Evolutionary conservation across 2,329 filamentous ascomycete species (phyloP), one percentile per base, ranked within the genome.

Genomic region (Neocucurbitaria cava): DNA sequence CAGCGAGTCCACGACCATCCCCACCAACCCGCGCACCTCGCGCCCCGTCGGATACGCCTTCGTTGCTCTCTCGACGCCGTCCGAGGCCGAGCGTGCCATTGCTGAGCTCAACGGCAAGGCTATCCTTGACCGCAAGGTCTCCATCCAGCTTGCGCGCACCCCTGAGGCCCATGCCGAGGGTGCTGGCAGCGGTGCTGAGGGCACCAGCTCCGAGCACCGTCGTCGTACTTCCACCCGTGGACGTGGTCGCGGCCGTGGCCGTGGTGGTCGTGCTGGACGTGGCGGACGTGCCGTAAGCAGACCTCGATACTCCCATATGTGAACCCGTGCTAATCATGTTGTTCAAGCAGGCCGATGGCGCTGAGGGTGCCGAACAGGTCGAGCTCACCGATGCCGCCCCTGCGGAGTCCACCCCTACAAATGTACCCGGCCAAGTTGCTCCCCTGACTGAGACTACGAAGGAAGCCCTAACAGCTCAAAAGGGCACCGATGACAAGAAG

Each of bases 11-110:
- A 94, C 94, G 79, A 98, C 95, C 71, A 99, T 99, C 81, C 95
- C 95, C 69, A 96, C 96, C 87, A 98, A 99, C 85, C 95, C 95
- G 77, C 94, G 95, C 80, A 99, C 94, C 81, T 94, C 92, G 81
- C 94, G 95, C 77, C 94, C 95, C 64, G 95, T 99, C 78, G 95
- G 95, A 76, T 99, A 98, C 80, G 95, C 95, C 76, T 99, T 99
- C 78, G 95, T 99, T 78, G 95, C 98, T 77, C 90, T 99, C 65
- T 96, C 92, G 59, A 97, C 94, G 64, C 91, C 95, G 57, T 87
- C 87, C 66, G 95, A 98, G 84, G 95, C 95, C 63, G 91, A 97
- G 82, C 91, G 92, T 78, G 95, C 95, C 75, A 98, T 99, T 72
- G 84, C 87, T 71, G 92, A 96, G 82, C 90, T 99, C 66, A 97